Percentiles rank a stretch among this genome's conserved stretches.
phyloP scores from a whole-genome alignment of 441 rosid species.

The Bruguiera hainesii region DNA sequence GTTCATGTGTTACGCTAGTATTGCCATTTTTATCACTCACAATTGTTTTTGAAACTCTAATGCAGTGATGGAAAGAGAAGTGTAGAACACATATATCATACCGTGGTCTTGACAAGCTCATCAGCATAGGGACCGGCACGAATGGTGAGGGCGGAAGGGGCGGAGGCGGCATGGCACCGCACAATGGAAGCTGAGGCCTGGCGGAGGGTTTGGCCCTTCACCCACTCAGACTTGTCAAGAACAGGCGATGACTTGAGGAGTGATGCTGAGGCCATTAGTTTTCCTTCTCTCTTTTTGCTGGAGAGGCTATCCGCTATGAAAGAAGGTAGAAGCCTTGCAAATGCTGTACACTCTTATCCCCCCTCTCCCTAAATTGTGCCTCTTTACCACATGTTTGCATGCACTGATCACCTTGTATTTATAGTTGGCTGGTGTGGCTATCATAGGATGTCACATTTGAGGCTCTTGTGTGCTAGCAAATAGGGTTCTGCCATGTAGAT shows the following conservation, averaged over 20 bases:
- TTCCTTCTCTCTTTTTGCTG: conserved; percentile 5
- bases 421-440: conserved; percentile 29
- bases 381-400: conserved; percentile 42
- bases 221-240: conserved; percentile 69
- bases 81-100: conserved; percentile 21
- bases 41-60: too few relatives aligned
- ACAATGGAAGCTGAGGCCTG: conserved; percentile 43
- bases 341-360: conserved; percentile 36
- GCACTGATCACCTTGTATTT: conserved; percentile 32
- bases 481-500: conserved; percentile 46
- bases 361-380: conserved; percentile 19
- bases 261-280: conserved; percentile 72
- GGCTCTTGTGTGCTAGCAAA: conserved; percentile 51
- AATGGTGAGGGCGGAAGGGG: conserved; percentile 42
- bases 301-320: conserved; percentile 24
- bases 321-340: conserved; percentile 8
- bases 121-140: conserved; percentile 84
- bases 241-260: conserved; percentile 71
- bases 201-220: conserved; percentile 64
- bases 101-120: conserved; percentile 92
- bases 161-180: conserved; percentile 39
- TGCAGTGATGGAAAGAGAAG: background rate
- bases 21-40: too few relatives aligned
- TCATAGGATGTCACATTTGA: conserved; percentile 61
- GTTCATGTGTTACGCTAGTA: too few relatives aligned